These are phyloP conservation scores for Phylloporus sp. DNA, from an alignment of 768 basidiomycete species.

Conservation along the genomic window DNA sequence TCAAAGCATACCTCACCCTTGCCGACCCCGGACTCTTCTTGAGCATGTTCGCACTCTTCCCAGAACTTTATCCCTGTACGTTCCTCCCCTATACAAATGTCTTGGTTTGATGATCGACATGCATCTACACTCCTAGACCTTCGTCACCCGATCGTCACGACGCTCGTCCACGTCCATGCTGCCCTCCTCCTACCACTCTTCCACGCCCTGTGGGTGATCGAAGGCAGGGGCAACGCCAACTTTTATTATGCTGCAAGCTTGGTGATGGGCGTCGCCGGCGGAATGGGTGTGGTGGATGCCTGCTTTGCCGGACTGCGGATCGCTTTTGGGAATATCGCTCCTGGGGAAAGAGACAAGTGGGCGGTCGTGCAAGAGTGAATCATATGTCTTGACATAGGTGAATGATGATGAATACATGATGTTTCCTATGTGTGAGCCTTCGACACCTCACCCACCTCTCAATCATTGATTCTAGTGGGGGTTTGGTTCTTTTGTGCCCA, in stretches of 20 bases:
- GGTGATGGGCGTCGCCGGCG: slow-evolving; percentile 86
- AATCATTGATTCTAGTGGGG: too few relatives aligned
- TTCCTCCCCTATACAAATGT: too few relatives aligned
- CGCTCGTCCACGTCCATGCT: slow-evolving; percentile 78
- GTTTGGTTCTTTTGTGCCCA: too few relatives aligned
- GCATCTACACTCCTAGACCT: slow-evolving; percentile 49
- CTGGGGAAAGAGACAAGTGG: slow-evolving; percentile 34
- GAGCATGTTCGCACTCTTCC: slow-evolving; percentile 75
- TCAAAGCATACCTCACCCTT: slow-evolving; percentile 90
- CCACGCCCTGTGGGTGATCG: slow-evolving; percentile 84
- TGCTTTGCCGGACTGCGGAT: slow-evolving; percentile 79
- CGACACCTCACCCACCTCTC: too few relatives aligned
- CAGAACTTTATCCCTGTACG: slow-evolving; percentile 79
- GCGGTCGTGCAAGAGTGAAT: slow-evolving; percentile 27
- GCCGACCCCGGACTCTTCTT: slow-evolving; percentile 86
- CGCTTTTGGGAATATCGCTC: slow-evolving; percentile 53
- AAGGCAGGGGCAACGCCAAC: slow-evolving; percentile 94
- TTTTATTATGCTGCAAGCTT: slow-evolving; percentile 97
- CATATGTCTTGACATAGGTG: too few relatives aligned
- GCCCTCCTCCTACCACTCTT: slow-evolving; percentile 85
- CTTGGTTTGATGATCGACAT: too few relatives aligned
- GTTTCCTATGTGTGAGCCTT: too few relatives aligned
- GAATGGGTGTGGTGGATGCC: slow-evolving; percentile 76
- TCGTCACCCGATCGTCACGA: slow-evolving; percentile 78
- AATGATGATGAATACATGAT: too few relatives aligned